Evolutionary conservation across 2,329 filamentous ascomycete species (phyloP).

Genomic region (Colletotrichum tropicicola): DNA sequence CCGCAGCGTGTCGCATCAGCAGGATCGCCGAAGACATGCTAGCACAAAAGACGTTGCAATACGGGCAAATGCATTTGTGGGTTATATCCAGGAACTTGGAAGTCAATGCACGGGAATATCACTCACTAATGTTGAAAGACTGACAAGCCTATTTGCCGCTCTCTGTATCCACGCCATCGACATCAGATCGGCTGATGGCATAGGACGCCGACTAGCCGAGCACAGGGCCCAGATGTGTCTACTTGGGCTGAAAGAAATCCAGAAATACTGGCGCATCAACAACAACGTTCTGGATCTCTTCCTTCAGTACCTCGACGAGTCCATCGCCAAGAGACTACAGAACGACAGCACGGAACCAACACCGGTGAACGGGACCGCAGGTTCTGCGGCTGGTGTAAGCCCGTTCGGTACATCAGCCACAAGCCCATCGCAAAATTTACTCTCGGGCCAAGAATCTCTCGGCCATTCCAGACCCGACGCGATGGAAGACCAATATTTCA

Average conservation of each 20-base stretch:
- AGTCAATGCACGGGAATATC: background rate
- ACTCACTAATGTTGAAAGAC: slow-evolving; percentile 34
- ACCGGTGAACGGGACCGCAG: background rate
- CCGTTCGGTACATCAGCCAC: background rate
- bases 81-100: slow-evolving; percentile 3
- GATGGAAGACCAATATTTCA: slow-evolving; percentile 46
- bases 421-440: background rate
- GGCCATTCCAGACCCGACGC: slow-evolving; percentile 33
- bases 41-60: slow-evolving; percentile 42
- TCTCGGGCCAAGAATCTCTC: background rate
- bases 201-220: slow-evolving; percentile 44
- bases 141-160: slow-evolving; percentile 47
- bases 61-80: slow-evolving; percentile 49
- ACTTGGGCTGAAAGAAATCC: slow-evolving; percentile 46
- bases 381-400: slow-evolving; percentile 4
- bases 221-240: slow-evolving; percentile 48
- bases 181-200: slow-evolving; percentile 42
- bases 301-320: slow-evolving; percentile 46
- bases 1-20: slow-evolving; percentile 45
- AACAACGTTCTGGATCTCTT: slow-evolving; percentile 49
- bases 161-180: slow-evolving; percentile 48
- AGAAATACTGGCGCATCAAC: slow-evolving; percentile 51
- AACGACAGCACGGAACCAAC: slow-evolving; percentile 23
- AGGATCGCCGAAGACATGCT: slow-evolving; percentile 50
- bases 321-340: slow-evolving; percentile 45